Conservation (phyloP, 768 basidiomycete genomes). For the Jaapia argillacea region DNA sequence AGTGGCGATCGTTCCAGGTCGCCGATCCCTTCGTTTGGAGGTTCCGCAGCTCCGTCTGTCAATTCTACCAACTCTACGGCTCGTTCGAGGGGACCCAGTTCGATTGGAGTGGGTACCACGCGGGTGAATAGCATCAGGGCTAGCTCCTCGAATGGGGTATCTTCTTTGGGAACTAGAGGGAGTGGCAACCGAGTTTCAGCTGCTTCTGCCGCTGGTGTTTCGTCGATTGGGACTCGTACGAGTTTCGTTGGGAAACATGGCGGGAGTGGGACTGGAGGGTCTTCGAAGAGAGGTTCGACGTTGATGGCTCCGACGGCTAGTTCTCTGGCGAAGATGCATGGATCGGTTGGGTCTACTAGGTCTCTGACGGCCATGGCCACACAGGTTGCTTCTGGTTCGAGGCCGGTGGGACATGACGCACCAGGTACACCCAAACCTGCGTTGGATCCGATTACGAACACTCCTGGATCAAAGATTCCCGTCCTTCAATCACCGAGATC, state of each 20-base stretch:
- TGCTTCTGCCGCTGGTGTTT: constrained; percentile 9
- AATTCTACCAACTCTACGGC: too few relatives aligned
- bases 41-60: too few relatives aligned
- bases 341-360: constrained; percentile 3
- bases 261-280: background rate
- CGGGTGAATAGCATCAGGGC: too few relatives aligned
- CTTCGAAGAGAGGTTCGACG: constrained; percentile 26
- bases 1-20: too few relatives aligned
- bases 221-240: constrained; percentile 21
- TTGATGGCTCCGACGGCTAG: constrained; percentile 70
- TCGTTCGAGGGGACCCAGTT: too few relatives aligned
- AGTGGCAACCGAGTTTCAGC: too few relatives aligned
- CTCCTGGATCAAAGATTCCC: constrained; percentile 13
- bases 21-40: too few relatives aligned
- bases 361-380: constrained; percentile 5
- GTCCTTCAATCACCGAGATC: constrained; percentile 15
- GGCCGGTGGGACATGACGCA: constrained; percentile 17
- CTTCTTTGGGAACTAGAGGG: too few relatives aligned
- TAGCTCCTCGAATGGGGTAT: too few relatives aligned
- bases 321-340: constrained; percentile 51
- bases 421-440: constrained; percentile 10
- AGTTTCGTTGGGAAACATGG: constrained; percentile 6
- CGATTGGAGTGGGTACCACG: too few relatives aligned
- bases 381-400: constrained; percentile 12
- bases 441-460: constrained; percentile 25